phyloP scores from a whole-genome alignment of 768 basidiomycete genomes.

The Agaricus blazei region DNA sequence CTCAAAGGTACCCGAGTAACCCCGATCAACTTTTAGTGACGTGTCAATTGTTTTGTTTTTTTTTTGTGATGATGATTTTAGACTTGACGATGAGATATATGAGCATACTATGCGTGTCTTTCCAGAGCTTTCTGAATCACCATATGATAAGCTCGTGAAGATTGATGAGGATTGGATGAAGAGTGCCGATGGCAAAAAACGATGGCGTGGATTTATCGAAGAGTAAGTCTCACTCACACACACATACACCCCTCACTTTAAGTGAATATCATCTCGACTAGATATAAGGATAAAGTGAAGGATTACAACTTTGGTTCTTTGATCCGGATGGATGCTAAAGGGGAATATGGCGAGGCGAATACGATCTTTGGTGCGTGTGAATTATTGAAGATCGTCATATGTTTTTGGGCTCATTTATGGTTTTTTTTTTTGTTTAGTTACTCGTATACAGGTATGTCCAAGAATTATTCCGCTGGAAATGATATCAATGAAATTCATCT shows the following conservation, averaged over 20 bases:
- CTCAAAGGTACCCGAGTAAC: neutral
- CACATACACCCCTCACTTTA: neutral
- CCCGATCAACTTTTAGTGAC: neutral
- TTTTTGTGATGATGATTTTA: constrained; percentile 18
- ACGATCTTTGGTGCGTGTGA: constrained; percentile 79
- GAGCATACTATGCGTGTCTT: constrained; percentile 71
- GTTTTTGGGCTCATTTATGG: neutral
- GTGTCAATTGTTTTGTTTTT: neutral
- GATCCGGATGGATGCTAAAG: constrained; percentile 71
- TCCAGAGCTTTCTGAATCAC: constrained; percentile 64
- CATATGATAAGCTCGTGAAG: constrained; percentile 41
- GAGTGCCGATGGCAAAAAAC: constrained; percentile 77
- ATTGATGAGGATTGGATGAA: constrained; percentile 95
- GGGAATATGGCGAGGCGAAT: constrained; percentile 88
- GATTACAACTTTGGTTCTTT: constrained; percentile 98
- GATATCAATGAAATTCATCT: neutral
- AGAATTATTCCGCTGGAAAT: neutral
- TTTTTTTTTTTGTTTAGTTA: constrained; percentile 35
- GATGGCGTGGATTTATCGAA: constrained; percentile 87
- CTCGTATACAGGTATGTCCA: constrained; percentile 58
- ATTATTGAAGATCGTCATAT: neutral
- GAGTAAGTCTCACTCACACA: constrained; percentile 32
- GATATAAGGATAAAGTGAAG: constrained; percentile 86
- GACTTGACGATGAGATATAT: constrained; percentile 89
- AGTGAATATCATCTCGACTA: constrained; percentile 18